Evolutionary conservation across 257 asterid species (phyloP).

Genomic region (Lycium barbarum): DNA sequence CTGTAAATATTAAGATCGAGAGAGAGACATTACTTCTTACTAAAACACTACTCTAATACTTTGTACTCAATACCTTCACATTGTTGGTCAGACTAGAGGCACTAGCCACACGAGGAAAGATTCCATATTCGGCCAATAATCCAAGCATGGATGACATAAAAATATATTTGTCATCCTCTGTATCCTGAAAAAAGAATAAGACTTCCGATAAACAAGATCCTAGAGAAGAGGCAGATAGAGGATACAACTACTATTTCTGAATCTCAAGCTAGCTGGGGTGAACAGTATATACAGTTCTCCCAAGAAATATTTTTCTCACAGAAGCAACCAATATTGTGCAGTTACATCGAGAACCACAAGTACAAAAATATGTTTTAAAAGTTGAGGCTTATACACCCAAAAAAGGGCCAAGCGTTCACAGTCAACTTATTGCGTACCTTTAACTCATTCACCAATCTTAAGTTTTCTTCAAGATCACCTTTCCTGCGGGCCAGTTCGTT

Average conservation of each 20-base stretch:
- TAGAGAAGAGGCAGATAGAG: slow-evolving; percentile 29
- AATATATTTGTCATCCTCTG: slow-evolving; percentile 76
- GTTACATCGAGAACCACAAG: slow-evolving; percentile 17
- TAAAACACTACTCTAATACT: slow-evolving; percentile 6
- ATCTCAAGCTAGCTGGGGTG: background rate
- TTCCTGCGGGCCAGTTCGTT: slow-evolving; percentile 87
- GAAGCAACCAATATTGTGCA: slow-evolving; percentile 17
- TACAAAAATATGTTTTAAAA: background rate
- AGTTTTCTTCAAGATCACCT: slow-evolving; percentile 91
- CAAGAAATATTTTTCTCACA: slow-evolving; percentile 1
- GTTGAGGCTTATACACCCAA: slow-evolving; percentile 25
- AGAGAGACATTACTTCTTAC: background rate
- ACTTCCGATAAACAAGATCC: slow-evolving; percentile 30
- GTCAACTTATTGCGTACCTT: slow-evolving; percentile 59
- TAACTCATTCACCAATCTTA: slow-evolving; percentile 82
- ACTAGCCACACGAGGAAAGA: slow-evolving; percentile 83
- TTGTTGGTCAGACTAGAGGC: slow-evolving; percentile 82
- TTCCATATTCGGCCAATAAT: slow-evolving; percentile 80
- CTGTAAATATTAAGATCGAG: slow-evolving; percentile 12
- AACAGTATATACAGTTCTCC: slow-evolving; percentile 14
- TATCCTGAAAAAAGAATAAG: slow-evolving; percentile 57
- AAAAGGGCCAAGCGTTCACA: background rate
- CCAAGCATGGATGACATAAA: slow-evolving; percentile 78
- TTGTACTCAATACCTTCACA: slow-evolving; percentile 61
- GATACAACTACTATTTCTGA: slow-evolving; percentile 3